Evolutionary conservation across 2,329 filamentous ascomycete genomes (phyloP).

Genomic region (Alternaria viburni): DNA sequence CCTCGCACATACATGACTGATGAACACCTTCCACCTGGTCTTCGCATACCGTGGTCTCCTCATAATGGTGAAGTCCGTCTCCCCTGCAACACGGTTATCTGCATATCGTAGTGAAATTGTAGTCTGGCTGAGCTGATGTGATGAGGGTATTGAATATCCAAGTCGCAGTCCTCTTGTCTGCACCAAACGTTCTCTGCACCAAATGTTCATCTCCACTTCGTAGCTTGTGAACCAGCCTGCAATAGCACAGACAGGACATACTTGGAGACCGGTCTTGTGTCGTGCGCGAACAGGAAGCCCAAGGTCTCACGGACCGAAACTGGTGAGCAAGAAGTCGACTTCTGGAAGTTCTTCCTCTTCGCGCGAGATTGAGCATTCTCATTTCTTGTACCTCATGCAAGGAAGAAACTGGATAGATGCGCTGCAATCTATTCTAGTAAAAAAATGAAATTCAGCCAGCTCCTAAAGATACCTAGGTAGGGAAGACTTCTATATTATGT

Average conservation of each 20-base stretch:
- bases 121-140: neutral
- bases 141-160: no score
- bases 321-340: no score
- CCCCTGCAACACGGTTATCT: neutral
- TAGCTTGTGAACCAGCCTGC: no score
- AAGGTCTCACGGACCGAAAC: no score
- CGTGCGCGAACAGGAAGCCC: no score
- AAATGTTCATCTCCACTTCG: no score
- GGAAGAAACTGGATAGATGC: neutral
- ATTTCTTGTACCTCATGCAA: neutral
- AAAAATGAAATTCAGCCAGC: neutral
- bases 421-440: neutral
- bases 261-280: no score
- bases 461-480: neutral
- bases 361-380: neutral
- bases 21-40: neutral
- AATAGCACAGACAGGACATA: no score
- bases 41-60: neutral
- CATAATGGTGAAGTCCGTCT: neutral
- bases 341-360: neutral
- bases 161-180: no score
- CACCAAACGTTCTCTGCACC: no score
- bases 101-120: neutral
- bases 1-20: neutral
- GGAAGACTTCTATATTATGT: neutral